Base-by-base conservation (phyloP, 2,329 filamentous ascomycete genomes). In the Cordyceps militaris region DNA sequence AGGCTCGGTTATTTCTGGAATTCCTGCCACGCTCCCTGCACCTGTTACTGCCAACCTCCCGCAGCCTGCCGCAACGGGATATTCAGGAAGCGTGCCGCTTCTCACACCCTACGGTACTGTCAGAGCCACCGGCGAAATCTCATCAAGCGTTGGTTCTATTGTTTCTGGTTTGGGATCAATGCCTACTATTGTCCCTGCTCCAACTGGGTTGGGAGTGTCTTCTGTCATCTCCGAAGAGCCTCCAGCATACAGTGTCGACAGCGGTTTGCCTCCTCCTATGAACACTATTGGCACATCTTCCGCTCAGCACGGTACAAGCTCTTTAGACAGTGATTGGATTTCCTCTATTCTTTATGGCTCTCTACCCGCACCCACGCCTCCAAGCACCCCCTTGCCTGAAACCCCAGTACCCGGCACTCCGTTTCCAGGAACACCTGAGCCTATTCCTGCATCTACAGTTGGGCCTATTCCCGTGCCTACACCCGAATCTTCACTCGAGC, bases 331-430 rank as follows among this genome's bases (percentile, higher is more conserved):
- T 19, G 40, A 56, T 34, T 59, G 58, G 58, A 40, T 47, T 48
- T 59, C 53, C 3, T 59, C 58, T 3, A 56, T 59, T 23, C 40
- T 59, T 14, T 59, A 56, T 47, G 53, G 40, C 21, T 42, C 58
- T 56, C 34, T 59, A 65, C 69, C 34, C 66, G 70, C 36, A 70
- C 70, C 3, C 71, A 72, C 53, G 62, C 74, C 26, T 60, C 58
- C 30, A 67, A 60, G 53, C 64, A 71, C 4, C 51, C 65, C 8
- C 19, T 63, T 26, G 52, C 67, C 62, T 14, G 44, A 36, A 10
- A 62, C 63, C 8, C n/a, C 52, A 11, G 8, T 19, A 8, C 28
- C 42, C 4, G 36, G 8, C 36, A n/a, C 30, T 36, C 40, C 30
- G 2, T 11, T 56, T 7, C 43, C 52, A 5, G 38, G n/a, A 40